A percentile compares a stretch with the other conserved stretches of the same genome.
Conservation (phyloP, 257 asterid species). For the Forsythia suspensa region DNA sequence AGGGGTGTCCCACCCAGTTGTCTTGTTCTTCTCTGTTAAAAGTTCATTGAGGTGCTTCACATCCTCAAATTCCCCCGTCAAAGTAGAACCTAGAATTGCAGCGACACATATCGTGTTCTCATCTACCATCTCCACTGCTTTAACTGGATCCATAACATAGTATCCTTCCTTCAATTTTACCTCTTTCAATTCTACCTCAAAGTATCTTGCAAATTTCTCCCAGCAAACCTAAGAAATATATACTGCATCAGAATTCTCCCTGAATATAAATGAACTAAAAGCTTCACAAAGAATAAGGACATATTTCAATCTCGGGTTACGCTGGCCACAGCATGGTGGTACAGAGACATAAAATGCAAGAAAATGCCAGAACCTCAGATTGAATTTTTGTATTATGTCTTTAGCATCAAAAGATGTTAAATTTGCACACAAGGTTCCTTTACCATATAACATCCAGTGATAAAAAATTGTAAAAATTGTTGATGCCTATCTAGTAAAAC, state of each 20-base stretch:
- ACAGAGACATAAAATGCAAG: too few relatives aligned
- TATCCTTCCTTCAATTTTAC: conserved; percentile 69
- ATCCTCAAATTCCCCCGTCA: conserved; percentile 78
- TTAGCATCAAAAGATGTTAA: not conserved
- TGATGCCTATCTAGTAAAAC: not conserved
- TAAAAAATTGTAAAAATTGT: not conserved
- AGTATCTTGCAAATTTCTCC: conserved; percentile 80
- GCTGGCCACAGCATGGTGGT: not conserved
- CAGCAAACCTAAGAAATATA: conserved; percentile 56
- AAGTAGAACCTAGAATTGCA: conserved; percentile 77
- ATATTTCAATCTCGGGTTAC: not conserved
- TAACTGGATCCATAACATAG: conserved; percentile 63
- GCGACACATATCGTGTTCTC: conserved; percentile 80
- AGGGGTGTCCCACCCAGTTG: conserved; percentile 76
- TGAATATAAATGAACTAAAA: not conserved
- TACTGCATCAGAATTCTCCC: not conserved
- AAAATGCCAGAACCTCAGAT: not conserved
- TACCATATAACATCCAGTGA: not conserved
- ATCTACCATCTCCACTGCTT: conserved; percentile 77
- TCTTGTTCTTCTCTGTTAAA: conserved; percentile 49
- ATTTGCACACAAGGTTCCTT: not conserved
- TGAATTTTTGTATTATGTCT: not conserved
- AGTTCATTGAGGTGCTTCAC: conserved; percentile 70
- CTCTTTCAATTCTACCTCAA: conserved; percentile 78
- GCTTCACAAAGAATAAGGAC: not conserved